Conservation (phyloP, 331 rosid genomes). For the Quercus tomentella region DNA sequence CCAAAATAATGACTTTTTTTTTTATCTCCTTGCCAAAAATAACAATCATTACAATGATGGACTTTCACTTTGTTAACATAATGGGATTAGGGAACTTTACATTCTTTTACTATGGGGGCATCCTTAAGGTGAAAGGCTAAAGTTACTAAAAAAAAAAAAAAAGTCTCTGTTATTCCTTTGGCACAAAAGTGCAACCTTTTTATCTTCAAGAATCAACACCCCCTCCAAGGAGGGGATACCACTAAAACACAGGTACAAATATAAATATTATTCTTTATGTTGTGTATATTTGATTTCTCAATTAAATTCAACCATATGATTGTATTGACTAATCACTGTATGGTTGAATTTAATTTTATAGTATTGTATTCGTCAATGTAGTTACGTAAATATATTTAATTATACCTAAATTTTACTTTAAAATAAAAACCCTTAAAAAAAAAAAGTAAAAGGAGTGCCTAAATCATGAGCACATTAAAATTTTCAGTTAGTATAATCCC, state of each 20-base stretch:
- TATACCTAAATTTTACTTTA: too few species aligned
- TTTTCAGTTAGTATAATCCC: not conserved
- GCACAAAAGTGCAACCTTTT: constrained; percentile 33
- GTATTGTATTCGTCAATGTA: too few species aligned
- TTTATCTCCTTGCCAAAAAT: constrained; percentile 5
- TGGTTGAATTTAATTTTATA: too few species aligned
- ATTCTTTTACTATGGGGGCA: constrained; percentile 19
- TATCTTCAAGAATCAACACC: constrained; percentile 15
- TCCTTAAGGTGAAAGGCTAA: constrained; percentile 15
- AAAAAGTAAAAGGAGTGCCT: not conserved
- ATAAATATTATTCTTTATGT: not conserved
- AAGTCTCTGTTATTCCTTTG: constrained; percentile 27
- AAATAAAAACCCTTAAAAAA: not conserved
- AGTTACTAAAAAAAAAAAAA: constrained; percentile 15
- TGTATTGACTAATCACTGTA: too few species aligned
- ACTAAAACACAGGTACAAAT: not conserved
- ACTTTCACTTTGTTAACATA: constrained; percentile 26
- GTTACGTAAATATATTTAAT: too few species aligned
- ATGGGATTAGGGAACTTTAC: not conserved
- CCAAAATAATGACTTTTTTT: constrained; percentile 10
- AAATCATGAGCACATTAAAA: not conserved
- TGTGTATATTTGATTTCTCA: not conserved
- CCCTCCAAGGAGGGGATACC: constrained; percentile 4
- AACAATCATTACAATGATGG: constrained; percentile 19
- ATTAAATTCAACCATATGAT: not conserved